Conservation (phyloP, 352 stramenopile genomes). For the Aphanomyces cochlioides region DNA sequence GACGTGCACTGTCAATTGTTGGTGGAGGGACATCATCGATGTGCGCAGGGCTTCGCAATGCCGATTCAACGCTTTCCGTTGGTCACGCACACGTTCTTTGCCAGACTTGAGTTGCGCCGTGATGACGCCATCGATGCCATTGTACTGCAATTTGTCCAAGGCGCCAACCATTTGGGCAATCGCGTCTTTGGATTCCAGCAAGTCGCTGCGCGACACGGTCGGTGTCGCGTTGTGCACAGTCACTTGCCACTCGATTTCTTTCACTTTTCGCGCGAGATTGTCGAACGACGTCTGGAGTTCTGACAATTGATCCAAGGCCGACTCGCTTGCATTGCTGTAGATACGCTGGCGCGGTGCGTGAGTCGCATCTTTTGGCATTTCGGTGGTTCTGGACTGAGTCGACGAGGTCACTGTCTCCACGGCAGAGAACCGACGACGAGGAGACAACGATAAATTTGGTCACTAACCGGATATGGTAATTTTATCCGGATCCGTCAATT, state of each 20-base stretch:
- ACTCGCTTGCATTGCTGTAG: conserved; percentile 21
- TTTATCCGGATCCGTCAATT: too few species aligned
- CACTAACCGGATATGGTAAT: too few species aligned
- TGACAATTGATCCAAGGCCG: conserved; percentile 9
- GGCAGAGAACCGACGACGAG: too few species aligned
- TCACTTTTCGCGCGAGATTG: conserved; percentile 13
- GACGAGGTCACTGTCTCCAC: too few species aligned
- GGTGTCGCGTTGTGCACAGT: conserved; percentile 26
- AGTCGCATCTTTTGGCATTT: conserved; percentile 9
- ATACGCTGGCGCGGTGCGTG: conserved; percentile 1
- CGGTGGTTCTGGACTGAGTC: neutral
- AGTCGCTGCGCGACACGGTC: neutral
- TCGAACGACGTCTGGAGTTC: conserved; percentile 7
- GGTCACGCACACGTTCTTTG: conserved; percentile 20
- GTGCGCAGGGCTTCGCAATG: conserved; percentile 15
- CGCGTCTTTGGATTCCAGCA: conserved; percentile 20
- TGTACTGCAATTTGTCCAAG: conserved; percentile 24
- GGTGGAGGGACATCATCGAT: conserved; percentile 15
- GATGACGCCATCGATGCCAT: conserved; percentile 26
- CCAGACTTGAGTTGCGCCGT: conserved; percentile 15
- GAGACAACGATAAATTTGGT: too few species aligned
- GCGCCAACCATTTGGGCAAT: conserved; percentile 8
- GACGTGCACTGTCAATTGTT: conserved; percentile 10
- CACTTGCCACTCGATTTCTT: conserved; percentile 28
- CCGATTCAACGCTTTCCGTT: conserved; percentile 18